Conservation (phyloP, 2,329 filamentous ascomycete genomes). For the Ascochyta pisi region DNA sequence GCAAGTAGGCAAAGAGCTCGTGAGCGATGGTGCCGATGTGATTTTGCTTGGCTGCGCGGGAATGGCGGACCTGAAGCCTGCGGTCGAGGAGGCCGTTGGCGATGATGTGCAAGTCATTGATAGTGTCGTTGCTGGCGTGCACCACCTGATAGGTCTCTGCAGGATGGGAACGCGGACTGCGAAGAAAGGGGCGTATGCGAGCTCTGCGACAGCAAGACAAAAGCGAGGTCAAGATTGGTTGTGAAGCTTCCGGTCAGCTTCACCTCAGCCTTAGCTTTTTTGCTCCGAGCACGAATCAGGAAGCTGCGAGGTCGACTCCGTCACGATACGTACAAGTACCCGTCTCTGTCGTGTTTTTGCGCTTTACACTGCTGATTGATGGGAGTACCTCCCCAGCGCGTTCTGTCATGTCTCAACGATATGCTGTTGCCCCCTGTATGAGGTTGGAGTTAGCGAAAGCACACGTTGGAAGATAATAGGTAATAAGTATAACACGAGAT, state of each 20-base stretch:
- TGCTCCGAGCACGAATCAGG: background rate
- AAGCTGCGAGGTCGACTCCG: background rate
- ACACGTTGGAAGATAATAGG: too few relatives aligned
- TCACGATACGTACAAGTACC: background rate
- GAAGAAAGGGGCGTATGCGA: slow-evolving; percentile 54
- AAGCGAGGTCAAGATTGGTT: slow-evolving; percentile 49
- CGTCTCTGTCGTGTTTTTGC: background rate
- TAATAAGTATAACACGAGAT: background rate
- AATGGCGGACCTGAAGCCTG: slow-evolving; percentile 56
- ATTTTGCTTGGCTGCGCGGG: slow-evolving; percentile 57
- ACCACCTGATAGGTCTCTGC: slow-evolving; percentile 56
- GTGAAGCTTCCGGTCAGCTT: background rate
- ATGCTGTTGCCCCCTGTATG: too few relatives aligned
- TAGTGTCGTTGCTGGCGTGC: slow-evolving; percentile 58
- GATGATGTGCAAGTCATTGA: slow-evolving; percentile 59
- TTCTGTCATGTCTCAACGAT: too few relatives aligned
- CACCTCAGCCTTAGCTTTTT: background rate
- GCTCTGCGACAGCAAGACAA: slow-evolving; percentile 32
- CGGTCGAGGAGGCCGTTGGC: slow-evolving; percentile 57
- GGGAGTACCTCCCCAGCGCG: too few relatives aligned
- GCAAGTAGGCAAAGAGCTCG: slow-evolving; percentile 49
- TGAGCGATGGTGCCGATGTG: slow-evolving; percentile 53
- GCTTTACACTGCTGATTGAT: too few relatives aligned
- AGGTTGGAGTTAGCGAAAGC: too few relatives aligned
- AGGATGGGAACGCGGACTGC: slow-evolving; percentile 55